A percentile compares a stretch with the other conserved stretches of the same genome.
Evolutionary conservation across 2,329 filamentous ascomycete species (phyloP).

Genomic region (Arthrobotrys sphaeroides): DNA sequence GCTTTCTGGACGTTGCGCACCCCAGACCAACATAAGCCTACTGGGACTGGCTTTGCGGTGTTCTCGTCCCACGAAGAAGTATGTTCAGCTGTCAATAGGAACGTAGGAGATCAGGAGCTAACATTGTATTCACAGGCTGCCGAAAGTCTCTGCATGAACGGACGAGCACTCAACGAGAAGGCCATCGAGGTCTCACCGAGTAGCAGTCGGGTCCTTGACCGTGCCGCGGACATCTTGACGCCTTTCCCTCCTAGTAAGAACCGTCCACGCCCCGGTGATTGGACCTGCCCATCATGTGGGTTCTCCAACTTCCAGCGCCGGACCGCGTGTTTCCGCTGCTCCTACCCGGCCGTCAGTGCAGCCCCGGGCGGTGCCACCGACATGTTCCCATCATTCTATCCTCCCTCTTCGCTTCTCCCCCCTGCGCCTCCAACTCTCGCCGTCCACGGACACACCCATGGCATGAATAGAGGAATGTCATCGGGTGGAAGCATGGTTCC

Average conservation of each 20-base stretch:
- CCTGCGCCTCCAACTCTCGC: conserved; percentile 73
- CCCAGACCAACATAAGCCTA: conserved; percentile 99
- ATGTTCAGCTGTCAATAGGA: conserved; percentile 62
- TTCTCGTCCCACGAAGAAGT: conserved; percentile 99
- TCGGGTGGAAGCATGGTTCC: conserved; percentile 72
- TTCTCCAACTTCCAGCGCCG: conserved; percentile 99
- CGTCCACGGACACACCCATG: conserved; percentile 63
- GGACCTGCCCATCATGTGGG: conserved; percentile 97
- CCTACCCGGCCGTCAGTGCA: conserved; percentile 91
- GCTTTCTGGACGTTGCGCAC: conserved; percentile 99
- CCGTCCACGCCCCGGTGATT: conserved; percentile 93
- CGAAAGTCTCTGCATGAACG: conserved; percentile 98
- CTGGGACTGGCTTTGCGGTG: conserved; percentile 95
- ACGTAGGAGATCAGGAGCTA: conserved; percentile 9
- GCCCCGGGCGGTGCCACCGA: conserved; percentile 74
- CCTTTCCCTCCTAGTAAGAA: conserved; percentile 99
- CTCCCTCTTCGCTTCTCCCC: conserved; percentile 78
- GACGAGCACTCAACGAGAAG: conserved; percentile 96
- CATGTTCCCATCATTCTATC: conserved; percentile 72
- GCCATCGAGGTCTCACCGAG: conserved; percentile 98
- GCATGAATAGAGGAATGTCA: conserved; percentile 61
- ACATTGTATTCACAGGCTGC: conserved; percentile 72
- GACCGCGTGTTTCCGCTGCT: conserved; percentile 98
- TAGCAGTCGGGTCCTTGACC: conserved; percentile 93
- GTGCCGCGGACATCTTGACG: conserved; percentile 92